Evolutionary conservation across 352 stramenopile genomes (phyloP).

Genomic region (Phytophthora pisi): DNA sequence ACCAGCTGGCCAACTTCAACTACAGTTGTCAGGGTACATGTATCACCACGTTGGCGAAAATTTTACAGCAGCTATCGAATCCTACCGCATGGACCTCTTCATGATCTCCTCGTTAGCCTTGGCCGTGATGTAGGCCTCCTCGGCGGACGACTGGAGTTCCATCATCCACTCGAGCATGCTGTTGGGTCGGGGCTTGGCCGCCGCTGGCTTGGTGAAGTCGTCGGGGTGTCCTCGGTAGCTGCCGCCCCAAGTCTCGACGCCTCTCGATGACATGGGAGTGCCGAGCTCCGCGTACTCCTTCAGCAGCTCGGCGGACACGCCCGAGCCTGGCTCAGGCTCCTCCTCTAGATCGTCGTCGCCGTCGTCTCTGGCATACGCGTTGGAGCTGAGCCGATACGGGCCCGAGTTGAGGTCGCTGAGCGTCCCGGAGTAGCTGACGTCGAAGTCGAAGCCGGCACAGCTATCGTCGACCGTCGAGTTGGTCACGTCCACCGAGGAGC

Average conservation of each 20-base stretch:
- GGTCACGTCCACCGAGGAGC: slow-evolving; percentile 20
- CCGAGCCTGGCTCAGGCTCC: slow-evolving; percentile 17
- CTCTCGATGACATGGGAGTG: slow-evolving; percentile 7
- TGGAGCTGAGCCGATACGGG: slow-evolving; percentile 10
- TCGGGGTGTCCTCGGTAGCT: slow-evolving; percentile 5
- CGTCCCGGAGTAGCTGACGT: slow-evolving; percentile 24
- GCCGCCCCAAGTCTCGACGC: slow-evolving; percentile 9
- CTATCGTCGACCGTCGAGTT: slow-evolving; percentile 28
- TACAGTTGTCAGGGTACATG: background rate
- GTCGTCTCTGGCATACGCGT: background rate
- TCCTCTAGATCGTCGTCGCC: slow-evolving; percentile 15
- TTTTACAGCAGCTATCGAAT: too few species aligned
- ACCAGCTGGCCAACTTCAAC: background rate
- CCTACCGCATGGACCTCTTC: slow-evolving; percentile 38
- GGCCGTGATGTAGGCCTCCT: slow-evolving; percentile 49
- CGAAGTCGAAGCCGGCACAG: slow-evolving; percentile 27
- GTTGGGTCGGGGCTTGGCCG: slow-evolving; percentile 12
- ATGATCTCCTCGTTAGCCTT: slow-evolving; percentile 57
- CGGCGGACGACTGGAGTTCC: slow-evolving; percentile 41
- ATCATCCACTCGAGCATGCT: slow-evolving; percentile 44
- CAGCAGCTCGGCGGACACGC: slow-evolving; percentile 15
- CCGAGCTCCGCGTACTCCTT: slow-evolving; percentile 23
- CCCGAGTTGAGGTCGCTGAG: slow-evolving; percentile 31
- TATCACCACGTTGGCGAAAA: background rate
- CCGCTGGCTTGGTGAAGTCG: slow-evolving; percentile 8